A percentile compares a stretch with the other conserved stretches of the same genome.
These are phyloP conservation scores for Albugo candida DNA, from an alignment of 352 stramenopile genomes.

Conservation along the genomic window DNA sequence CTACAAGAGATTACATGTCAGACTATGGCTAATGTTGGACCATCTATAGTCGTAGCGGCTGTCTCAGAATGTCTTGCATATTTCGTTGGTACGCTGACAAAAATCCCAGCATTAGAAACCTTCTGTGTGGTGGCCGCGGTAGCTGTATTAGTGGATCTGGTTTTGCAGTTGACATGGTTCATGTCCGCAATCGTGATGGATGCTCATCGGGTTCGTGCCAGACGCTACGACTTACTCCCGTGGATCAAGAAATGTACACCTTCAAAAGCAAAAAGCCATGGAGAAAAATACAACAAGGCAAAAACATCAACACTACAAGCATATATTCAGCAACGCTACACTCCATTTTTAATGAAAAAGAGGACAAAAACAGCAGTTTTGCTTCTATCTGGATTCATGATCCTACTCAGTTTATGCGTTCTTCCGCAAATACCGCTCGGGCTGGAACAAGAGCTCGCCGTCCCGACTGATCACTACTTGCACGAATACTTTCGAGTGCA, in stretches of 20 bases:
- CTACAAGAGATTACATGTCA: slow-evolving; percentile 49
- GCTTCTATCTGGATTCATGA: slow-evolving; percentile 12
- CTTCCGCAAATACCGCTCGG: slow-evolving; percentile 52
- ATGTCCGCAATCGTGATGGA: slow-evolving; percentile 61
- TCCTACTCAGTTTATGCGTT: slow-evolving; percentile 31
- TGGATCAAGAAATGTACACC: slow-evolving; percentile 32
- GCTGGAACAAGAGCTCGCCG: slow-evolving; percentile 73
- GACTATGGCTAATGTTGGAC: slow-evolving; percentile 61
- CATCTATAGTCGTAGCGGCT: slow-evolving; percentile 72
- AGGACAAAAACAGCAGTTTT: slow-evolving; percentile 45
- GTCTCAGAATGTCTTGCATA: slow-evolving; percentile 70
- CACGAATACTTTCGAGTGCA: slow-evolving; percentile 80
- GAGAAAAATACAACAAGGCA: slow-evolving; percentile 17
- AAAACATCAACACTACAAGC: slow-evolving; percentile 4
- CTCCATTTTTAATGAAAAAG: slow-evolving; percentile 31
- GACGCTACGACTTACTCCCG: slow-evolving; percentile 53
- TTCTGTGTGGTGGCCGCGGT: slow-evolving; percentile 76
- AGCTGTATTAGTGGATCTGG: slow-evolving; percentile 58
- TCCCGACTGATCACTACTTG: slow-evolving; percentile 76
- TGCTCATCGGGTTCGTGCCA: slow-evolving; percentile 31
- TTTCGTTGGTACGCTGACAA: slow-evolving; percentile 52
- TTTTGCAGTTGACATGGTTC: slow-evolving; percentile 80
- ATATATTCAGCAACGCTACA: slow-evolving; percentile 47
- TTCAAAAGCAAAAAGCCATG: slow-evolving; percentile 7
- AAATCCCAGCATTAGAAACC: slow-evolving; percentile 73